Evolutionary conservation across 208 protist species (phyloP).

Genomic region (Leishmania gerbilli): DNA sequence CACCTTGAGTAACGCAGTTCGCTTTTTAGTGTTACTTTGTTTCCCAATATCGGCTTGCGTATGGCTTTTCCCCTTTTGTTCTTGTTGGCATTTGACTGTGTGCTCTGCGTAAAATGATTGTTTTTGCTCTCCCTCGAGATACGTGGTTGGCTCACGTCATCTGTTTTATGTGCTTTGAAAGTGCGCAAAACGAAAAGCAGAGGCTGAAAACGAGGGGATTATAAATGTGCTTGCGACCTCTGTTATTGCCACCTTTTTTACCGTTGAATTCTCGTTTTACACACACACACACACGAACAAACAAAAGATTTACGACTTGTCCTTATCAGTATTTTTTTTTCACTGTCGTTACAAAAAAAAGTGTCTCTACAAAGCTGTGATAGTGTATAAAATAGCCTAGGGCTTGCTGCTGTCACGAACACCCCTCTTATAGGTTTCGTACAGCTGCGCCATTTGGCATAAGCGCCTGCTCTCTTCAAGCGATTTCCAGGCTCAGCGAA

Average conservation of each 20-base stretch:
- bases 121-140: neutral
- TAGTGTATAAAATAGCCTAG: neutral
- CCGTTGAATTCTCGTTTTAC: neutral
- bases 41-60: neutral
- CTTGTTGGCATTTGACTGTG: neutral
- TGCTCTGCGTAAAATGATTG: neutral
- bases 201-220: neutral
- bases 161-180: neutral
- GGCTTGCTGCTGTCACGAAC: neutral
- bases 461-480: neutral
- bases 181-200: neutral
- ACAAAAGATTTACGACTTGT: neutral
- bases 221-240: neutral
- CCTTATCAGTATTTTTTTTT: neutral
- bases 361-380: neutral
- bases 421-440: neutral
- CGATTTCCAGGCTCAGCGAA: neutral
- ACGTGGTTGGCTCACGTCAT: neutral
- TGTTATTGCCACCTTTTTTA: neutral
- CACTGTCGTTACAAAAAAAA: neutral
- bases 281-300: neutral
- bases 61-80: neutral
- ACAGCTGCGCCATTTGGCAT: neutral
- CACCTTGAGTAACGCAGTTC: constrained; percentile 17
- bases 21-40: neutral